phyloP scores from a whole-genome alignment of 129 eudicot genomes.

The Scalesia atractyloides region DNA sequence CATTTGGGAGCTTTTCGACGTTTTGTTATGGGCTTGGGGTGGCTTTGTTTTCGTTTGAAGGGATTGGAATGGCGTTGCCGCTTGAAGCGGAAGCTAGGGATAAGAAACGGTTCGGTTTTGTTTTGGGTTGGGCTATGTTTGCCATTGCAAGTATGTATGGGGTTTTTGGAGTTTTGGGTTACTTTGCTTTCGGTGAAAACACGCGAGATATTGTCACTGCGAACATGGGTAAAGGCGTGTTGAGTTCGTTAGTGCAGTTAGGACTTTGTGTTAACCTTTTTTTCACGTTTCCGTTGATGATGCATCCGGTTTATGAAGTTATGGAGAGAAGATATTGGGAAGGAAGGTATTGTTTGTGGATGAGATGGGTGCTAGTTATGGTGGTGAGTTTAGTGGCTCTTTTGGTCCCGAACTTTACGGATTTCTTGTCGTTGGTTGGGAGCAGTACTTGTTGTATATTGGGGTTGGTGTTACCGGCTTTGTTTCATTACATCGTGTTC shows the following conservation, averaged over 20 bases:
- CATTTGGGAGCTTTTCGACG: slow-evolving; percentile 41
- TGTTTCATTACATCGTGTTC: slow-evolving; percentile 54
- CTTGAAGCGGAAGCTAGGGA: slow-evolving; percentile 56
- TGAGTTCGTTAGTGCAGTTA: slow-evolving; percentile 57
- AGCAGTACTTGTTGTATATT: slow-evolving; percentile 59
- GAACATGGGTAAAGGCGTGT: slow-evolving; percentile 46
- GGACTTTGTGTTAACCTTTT: slow-evolving; percentile 57
- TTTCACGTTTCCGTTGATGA: slow-evolving; percentile 66
- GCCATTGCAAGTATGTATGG: slow-evolving; percentile 52
- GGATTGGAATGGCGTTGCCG: slow-evolving; percentile 65
- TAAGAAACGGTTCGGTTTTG: slow-evolving; percentile 41
- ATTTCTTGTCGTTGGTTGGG: slow-evolving; percentile 63
- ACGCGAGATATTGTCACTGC: slow-evolving; percentile 57
- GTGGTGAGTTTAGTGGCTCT: slow-evolving; percentile 54
- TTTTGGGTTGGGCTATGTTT: slow-evolving; percentile 47
- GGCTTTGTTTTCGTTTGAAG: slow-evolving; percentile 64
- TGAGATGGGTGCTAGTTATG: slow-evolving; percentile 62
- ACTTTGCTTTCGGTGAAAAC: slow-evolving; percentile 56
- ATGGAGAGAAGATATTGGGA: slow-evolving; percentile 59
- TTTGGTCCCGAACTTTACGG: slow-evolving; percentile 61
- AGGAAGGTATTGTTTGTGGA: slow-evolving; percentile 59
- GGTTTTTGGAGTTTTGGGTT: slow-evolving; percentile 52
- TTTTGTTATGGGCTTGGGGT: slow-evolving; percentile 63
- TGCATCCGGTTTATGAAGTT: slow-evolving; percentile 73
- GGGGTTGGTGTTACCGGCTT: slow-evolving; percentile 61